Evolutionary conservation across 352 stramenopile species (phyloP).

Genomic region (Phytophthora vignae): DNA sequence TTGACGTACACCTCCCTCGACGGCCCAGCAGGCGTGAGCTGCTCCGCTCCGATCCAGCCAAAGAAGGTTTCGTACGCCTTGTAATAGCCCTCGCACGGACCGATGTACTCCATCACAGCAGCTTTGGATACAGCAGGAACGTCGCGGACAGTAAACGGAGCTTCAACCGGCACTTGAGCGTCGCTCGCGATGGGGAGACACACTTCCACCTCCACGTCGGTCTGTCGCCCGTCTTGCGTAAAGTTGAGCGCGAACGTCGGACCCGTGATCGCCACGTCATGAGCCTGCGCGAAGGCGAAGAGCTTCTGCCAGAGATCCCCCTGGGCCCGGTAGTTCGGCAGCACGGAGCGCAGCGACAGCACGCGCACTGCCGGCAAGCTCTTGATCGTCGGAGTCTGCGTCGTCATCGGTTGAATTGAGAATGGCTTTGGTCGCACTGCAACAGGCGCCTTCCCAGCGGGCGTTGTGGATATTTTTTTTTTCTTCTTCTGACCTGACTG

Average conservation of each 20-base stretch:
- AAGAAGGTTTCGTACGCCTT: slow-evolving; percentile 47
- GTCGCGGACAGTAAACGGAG: slow-evolving; percentile 33
- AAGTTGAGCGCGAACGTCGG: slow-evolving; percentile 58
- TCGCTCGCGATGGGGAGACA: slow-evolving; percentile 49
- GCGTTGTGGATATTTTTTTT: background rate
- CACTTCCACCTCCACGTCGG: slow-evolving; percentile 63
- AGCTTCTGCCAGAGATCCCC: slow-evolving; percentile 44
- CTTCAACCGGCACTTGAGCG: slow-evolving; percentile 21
- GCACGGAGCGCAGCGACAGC: slow-evolving; percentile 37
- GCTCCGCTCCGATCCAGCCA: slow-evolving; percentile 43
- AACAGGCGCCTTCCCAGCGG: background rate
- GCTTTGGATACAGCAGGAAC: slow-evolving; percentile 32
- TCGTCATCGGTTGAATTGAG: background rate
- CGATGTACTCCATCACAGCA: slow-evolving; percentile 46
- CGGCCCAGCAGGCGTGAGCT: slow-evolving; percentile 33
- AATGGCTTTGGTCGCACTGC: background rate
- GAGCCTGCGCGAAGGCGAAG: slow-evolving; percentile 23
- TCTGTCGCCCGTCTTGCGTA: slow-evolving; percentile 40
- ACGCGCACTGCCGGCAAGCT: slow-evolving; percentile 24
- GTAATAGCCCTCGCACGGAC: slow-evolving; percentile 36
- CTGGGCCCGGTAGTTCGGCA: slow-evolving; percentile 47
- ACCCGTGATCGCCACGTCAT: slow-evolving; percentile 27
- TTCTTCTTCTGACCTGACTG: too few species aligned
- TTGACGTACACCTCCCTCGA: slow-evolving; percentile 57
- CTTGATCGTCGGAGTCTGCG: slow-evolving; percentile 34